These are phyloP conservation scores for Garcia nutans DNA, from an alignment of 345 rosid genomes.

Conservation along the genomic window DNA sequence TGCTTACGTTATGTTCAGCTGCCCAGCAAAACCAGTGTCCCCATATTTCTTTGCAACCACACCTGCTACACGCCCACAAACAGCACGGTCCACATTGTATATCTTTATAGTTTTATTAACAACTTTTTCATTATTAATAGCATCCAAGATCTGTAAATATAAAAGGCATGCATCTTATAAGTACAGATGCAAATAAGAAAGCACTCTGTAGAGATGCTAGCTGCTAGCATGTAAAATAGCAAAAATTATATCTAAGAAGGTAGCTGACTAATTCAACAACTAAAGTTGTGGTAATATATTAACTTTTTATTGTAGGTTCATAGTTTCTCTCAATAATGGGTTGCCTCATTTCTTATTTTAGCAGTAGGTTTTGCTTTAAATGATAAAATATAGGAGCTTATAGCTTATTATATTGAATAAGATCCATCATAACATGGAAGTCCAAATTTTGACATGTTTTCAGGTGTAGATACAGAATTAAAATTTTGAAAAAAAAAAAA, in stretches of 20 bases:
- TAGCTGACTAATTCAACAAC: neutral
- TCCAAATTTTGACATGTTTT: neutral
- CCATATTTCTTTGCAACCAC: conserved; percentile 92
- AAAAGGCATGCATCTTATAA: neutral
- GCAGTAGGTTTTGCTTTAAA: neutral
- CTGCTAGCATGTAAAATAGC: neutral
- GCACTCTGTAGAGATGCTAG: neutral
- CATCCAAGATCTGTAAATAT: conserved; percentile 61
- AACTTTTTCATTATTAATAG: conserved; percentile 80
- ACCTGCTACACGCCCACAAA: conserved; percentile 92
- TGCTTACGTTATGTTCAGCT: conserved; percentile 86
- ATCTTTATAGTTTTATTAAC: conserved; percentile 67
- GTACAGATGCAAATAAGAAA: neutral
- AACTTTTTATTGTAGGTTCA: neutral
- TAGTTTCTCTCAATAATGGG: neutral
- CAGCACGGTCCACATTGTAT: conserved; percentile 94
- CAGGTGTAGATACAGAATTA: neutral
- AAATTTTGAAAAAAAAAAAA: no score
- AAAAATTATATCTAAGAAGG: no score
- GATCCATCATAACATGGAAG: neutral
- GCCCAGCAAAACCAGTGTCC: conserved; percentile 98
- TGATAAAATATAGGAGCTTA: neutral
- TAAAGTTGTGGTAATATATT: neutral
- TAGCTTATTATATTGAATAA: no score
- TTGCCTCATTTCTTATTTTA: neutral